Percentiles rank a stretch among this genome's conserved stretches.
Evolutionary conservation across 805 yeast genomes (phyloP).

Genomic region (Spencermartinsiella europaea): DNA sequence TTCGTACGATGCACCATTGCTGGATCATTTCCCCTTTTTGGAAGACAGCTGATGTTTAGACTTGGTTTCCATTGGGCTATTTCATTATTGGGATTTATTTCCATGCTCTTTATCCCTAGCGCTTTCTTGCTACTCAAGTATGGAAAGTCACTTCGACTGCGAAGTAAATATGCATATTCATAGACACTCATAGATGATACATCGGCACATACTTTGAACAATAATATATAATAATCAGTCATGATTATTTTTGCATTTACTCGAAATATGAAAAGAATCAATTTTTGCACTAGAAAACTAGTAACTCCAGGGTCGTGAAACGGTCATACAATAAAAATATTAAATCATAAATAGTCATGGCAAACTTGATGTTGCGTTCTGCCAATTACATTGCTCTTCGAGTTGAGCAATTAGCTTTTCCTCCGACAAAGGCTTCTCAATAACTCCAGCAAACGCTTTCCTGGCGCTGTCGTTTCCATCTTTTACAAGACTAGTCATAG

Average conservation of each 20-base stretch:
- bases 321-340: not conserved
- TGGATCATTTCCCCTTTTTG: conserved; percentile 78
- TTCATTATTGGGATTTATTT: conserved; percentile 47
- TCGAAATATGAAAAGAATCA: not conserved
- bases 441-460: conserved; percentile 54
- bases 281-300: not conserved
- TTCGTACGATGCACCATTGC: conserved; percentile 69
- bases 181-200: too few species aligned
- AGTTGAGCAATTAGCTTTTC: conserved; percentile 33
- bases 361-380: not conserved
- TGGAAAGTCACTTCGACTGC: conserved; percentile 39
- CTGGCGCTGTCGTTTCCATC: conserved; percentile 39
- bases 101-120: conserved; percentile 44
- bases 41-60: conserved; percentile 72
- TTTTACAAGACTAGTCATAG: conserved; percentile 62
- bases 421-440: conserved; percentile 63
- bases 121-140: conserved; percentile 38
- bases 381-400: conserved; percentile 30
- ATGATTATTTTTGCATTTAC: not conserved
- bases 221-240: too few species aligned
- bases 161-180: conserved; percentile 19
- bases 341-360: not conserved
- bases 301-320: not conserved
- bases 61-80: conserved; percentile 76
- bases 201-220: too few species aligned